Percentiles rank a stretch among this genome's conserved stretches.
phyloP scores from a whole-genome alignment of 2,329 filamentous ascomycete species.

The Cordyceps cicadae region DNA sequence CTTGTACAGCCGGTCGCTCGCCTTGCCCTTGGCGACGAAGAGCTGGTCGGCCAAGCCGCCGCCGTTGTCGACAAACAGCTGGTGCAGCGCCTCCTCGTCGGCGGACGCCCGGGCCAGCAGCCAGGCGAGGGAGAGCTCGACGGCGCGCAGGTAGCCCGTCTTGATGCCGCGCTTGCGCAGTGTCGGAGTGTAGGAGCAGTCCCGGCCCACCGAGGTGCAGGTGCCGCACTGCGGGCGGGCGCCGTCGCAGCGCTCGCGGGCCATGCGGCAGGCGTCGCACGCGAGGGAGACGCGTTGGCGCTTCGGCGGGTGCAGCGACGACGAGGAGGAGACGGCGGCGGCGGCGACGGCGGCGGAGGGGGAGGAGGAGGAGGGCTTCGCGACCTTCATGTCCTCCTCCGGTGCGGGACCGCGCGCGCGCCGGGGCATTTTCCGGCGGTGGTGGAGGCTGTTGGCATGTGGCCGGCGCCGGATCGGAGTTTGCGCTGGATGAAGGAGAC shows the following conservation, averaged over 20 bases:
- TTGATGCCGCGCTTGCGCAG: constrained; percentile 71
- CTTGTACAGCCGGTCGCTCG: constrained; percentile 49
- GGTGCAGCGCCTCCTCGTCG: constrained; percentile 49
- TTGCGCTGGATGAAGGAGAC: too few relatives aligned
- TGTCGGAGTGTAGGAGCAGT: constrained; percentile 63
- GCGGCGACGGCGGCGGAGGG: too few relatives aligned
- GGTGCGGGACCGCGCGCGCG: constrained; percentile 25
- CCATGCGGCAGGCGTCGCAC: constrained; percentile 59
- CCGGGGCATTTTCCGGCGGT: constrained; percentile 27
- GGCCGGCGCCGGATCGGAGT: not conserved
- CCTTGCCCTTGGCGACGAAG: constrained; percentile 43
- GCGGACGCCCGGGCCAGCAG: constrained; percentile 54
- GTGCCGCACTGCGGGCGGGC: constrained; percentile 58
- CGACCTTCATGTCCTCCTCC: constrained; percentile 19
- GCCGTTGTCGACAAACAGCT: constrained; percentile 39
- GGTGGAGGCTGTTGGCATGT: not conserved
- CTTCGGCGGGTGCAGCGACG: constrained; percentile 32
- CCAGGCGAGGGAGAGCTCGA: constrained; percentile 62
- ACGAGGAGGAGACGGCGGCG: not conserved
- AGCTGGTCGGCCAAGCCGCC: constrained; percentile 33
- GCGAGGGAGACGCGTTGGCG: constrained; percentile 59
- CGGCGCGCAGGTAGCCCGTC: constrained; percentile 68
- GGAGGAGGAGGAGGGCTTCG: constrained; percentile 14
- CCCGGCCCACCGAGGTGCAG: constrained; percentile 53
- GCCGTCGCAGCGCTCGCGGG: constrained; percentile 67